Evolutionary conservation across 2,329 filamentous ascomycete species (phyloP), one percentile per base, ranked within the genome.

Genomic region (Aspergillus spinulosporus): DNA sequence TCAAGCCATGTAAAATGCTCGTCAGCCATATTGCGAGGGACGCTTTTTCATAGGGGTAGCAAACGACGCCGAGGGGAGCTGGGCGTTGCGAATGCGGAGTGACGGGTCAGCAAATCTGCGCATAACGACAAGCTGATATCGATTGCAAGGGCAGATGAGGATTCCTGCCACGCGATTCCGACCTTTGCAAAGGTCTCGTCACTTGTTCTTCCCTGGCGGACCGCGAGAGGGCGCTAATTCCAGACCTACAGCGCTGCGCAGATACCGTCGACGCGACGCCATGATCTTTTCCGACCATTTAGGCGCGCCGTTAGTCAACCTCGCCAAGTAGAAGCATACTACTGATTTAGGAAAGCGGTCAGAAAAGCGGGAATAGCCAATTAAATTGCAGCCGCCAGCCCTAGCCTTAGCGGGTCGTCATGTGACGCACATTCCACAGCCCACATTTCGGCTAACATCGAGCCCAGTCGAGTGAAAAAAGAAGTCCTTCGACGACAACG

Each of bases 371-470:
- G 21, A 21, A 21, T 49, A 59, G 46, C 65, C 62, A 63, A 61
- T 65, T 46, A 61, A 6, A 4, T 6, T 8, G 1, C 3, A 31
- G n/a, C 40, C 2, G 26, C 42, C 47, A 60, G 48, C 52, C 55
- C 52, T 59, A 58, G 48, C 49, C 60, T 65, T 63, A 65, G 62
- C 62, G 59, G 53, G n/a, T 44, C 8, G 49, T 69, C 68, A 70
- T 61, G 67, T 70, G 68, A 67, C 64, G 63, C 68, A 70, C 68
- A 68, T 47, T 21, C 29, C 31, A 15, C 46, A 42, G 50, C 54
- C 47, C 62, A 63, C 62, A 62, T 62, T 62, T 66, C 63, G 62
- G 53, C 57, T 62, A 55, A 59, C 54, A 62, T 58, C 47, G 48
- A 61, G 59, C 45, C 43, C 42, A 45, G n/a, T 46, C 26, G 46